Base-by-base conservation (phyloP, 2,329 filamentous ascomycete species). In the Tolypocladium ovalisporum region DNA sequence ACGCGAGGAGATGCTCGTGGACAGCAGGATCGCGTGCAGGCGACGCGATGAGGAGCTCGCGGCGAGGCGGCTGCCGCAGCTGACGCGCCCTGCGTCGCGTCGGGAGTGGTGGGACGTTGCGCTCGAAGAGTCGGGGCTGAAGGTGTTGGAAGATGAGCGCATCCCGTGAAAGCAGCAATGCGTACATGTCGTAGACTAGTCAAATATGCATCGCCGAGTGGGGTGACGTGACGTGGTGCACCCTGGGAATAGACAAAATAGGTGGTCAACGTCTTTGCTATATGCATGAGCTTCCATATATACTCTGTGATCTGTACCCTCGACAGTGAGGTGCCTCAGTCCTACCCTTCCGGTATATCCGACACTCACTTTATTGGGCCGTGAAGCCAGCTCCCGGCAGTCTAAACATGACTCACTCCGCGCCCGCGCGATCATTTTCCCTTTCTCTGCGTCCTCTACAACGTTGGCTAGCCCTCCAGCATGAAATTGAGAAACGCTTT, bases 401-500 rank as follows among this genome's bases (percentile, higher is more conserved):
- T 49, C 44, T 32, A 49, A 19, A 32, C 7, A 15, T 10, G 6
- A 15, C 15, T 29, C 24, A 24, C 13, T 49, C 44, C 24, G 44
- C 44, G 44, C 44, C 44, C 7, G 44, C 44, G 44, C 44, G 44
- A 49, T 32, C n/a, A n/a, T n/a, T n/a, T 47, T 7, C 40, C 24
- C 7, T 17, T 3, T 39, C 22, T 3, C 5, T 13, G 2, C 22
- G 40, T 19, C 17, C n/a, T n/a, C 51, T 32, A 29, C 10, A 17
- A 24, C 22, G 24, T 2, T 22, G 34, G 27, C 27, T 22, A 69
- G 17, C 65, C 79, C 62, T 90, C 85, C 53, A 84, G 73, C 65
- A 95, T 70, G 64, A 97, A 96, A 51, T 79, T 82, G 66, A 97
- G 68, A 68, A 97, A 95, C 0, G 84, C 86, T 61, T 80, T 77